Percentiles rank a stretch among this genome's conserved stretches.
These are phyloP conservation scores for Penicillium tannophilum DNA, from an alignment of 495 filamentous ascomycete genomes.

Conservation along the genomic window DNA sequence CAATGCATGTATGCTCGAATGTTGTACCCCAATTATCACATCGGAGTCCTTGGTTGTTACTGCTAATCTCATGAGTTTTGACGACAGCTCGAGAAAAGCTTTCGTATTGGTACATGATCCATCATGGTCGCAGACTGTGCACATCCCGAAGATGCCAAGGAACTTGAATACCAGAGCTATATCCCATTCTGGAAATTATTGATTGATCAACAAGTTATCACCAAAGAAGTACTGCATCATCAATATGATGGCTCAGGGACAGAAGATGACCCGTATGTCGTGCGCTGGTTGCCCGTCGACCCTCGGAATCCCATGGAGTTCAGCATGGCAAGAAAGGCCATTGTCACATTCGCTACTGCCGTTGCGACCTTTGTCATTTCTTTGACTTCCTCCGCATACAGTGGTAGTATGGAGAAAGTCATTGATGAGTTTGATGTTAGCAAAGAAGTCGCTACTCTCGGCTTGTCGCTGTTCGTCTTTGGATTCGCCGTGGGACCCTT, in stretches of 20 bases:
- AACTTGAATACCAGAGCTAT: not conserved
- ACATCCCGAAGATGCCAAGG: not conserved
- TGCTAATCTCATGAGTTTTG: not conserved
- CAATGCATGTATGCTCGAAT: too few relatives aligned
- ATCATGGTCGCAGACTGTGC: not conserved
- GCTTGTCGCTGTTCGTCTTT: conserved; percentile 1
- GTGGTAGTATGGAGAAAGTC: conserved; percentile 1
- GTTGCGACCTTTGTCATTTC: conserved; percentile 9
- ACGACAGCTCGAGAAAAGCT: not conserved
- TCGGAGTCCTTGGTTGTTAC: not conserved
- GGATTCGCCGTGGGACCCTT: conserved; percentile 12
- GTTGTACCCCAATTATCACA: too few relatives aligned
- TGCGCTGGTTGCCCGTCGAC: not conserved
- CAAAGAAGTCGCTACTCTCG: conserved; percentile 9
- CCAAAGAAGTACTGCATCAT: not conserved
- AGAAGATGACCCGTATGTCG: not conserved
- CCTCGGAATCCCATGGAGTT: not conserved
- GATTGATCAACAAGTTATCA: not conserved
- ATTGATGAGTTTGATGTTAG: conserved; percentile 1
- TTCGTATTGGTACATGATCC: not conserved
- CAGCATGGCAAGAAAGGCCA: not conserved
- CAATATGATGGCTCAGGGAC: not conserved
- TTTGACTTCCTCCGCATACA: conserved; percentile 7
- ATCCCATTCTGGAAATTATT: not conserved
- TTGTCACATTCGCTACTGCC: not conserved